Conservation (phyloP, 805 yeast species). For the Hagleromyces aurorensis region DNA sequence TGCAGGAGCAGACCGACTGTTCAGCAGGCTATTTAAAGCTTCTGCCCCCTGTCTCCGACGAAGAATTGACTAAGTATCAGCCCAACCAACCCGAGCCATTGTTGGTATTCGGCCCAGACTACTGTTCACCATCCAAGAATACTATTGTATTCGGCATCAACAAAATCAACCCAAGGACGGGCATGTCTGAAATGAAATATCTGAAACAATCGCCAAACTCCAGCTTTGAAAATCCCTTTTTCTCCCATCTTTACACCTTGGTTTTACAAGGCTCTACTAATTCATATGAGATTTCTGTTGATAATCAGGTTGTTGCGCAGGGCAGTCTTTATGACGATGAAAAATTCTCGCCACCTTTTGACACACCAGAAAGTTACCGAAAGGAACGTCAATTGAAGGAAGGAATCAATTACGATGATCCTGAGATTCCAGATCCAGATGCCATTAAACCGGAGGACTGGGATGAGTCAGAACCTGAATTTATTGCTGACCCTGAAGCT, state of each 20-base stretch:
- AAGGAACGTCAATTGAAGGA: slow-evolving; percentile 49
- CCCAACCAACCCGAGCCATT: slow-evolving; percentile 64
- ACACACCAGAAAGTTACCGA: slow-evolving; percentile 55
- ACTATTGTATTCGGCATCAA: slow-evolving; percentile 71
- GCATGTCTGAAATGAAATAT: slow-evolving; percentile 60
- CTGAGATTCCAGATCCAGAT: slow-evolving; percentile 62
- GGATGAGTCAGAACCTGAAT: slow-evolving; percentile 62
- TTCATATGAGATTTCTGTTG: slow-evolving; percentile 70
- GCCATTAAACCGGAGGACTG: slow-evolving; percentile 73
- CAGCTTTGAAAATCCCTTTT: slow-evolving; percentile 47
- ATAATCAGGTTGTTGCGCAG: slow-evolving; percentile 64
- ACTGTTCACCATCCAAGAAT: slow-evolving; percentile 66
- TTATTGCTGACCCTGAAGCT: slow-evolving; percentile 61
- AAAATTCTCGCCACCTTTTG: slow-evolving; percentile 55
- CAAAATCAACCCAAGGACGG: slow-evolving; percentile 47
- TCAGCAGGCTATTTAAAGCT: slow-evolving; percentile 89
- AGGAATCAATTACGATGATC: slow-evolving; percentile 83
- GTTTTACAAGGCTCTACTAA: slow-evolving; percentile 51
- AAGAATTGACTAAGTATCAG: slow-evolving; percentile 32
- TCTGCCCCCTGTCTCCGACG: slow-evolving; percentile 34
- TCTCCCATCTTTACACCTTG: slow-evolving; percentile 69
- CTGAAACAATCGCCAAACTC: slow-evolving; percentile 50
- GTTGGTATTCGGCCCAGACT: slow-evolving; percentile 92
- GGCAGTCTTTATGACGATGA: slow-evolving; percentile 57
- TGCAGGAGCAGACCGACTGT: slow-evolving; percentile 70